Evolutionary conservation across 306 rosid genomes (phyloP).

Genomic region (Pyrus communis): DNA sequence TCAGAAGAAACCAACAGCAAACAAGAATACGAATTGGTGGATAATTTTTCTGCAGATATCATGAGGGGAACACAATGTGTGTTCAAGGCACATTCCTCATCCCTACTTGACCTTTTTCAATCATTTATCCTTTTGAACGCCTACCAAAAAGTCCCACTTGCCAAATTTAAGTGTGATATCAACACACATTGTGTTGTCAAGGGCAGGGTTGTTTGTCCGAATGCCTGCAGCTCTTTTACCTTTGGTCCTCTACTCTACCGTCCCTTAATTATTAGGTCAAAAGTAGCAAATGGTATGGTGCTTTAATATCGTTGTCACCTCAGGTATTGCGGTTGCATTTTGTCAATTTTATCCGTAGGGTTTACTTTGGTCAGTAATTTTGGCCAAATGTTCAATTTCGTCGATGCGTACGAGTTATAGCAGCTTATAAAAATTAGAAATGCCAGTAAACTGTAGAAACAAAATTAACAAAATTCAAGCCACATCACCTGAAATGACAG

Average conservation of each 20-base stretch:
- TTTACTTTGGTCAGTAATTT: too few species aligned
- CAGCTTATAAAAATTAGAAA: too few species aligned
- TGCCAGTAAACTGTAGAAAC: too few species aligned
- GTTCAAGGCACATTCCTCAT: slow-evolving; percentile 1
- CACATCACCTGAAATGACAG: too few species aligned
- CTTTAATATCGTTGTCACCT: too few species aligned
- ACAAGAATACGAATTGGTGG: slow-evolving; percentile 19
- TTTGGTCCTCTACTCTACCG: too few species aligned
- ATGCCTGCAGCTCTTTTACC: neutral
- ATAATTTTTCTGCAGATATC: slow-evolving; percentile 3
- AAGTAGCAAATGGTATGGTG: too few species aligned
- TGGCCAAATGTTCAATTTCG: too few species aligned
- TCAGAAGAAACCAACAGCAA: slow-evolving; percentile 13
- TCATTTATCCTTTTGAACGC: neutral
- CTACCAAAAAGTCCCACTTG: neutral
- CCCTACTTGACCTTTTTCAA: slow-evolving; percentile 1
- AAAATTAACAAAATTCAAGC: too few species aligned
- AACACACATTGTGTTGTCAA: neutral
- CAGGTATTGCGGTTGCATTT: too few species aligned
- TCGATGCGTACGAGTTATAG: too few species aligned
- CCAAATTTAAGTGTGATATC: neutral
- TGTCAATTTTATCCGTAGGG: too few species aligned
- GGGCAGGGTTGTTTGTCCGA: neutral
- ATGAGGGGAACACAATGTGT: slow-evolving; percentile 5
- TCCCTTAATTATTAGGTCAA: neutral